Evolutionary conservation across 164 flowering plant species (phyloP).

Genomic region (Umbellularia californica): DNA sequence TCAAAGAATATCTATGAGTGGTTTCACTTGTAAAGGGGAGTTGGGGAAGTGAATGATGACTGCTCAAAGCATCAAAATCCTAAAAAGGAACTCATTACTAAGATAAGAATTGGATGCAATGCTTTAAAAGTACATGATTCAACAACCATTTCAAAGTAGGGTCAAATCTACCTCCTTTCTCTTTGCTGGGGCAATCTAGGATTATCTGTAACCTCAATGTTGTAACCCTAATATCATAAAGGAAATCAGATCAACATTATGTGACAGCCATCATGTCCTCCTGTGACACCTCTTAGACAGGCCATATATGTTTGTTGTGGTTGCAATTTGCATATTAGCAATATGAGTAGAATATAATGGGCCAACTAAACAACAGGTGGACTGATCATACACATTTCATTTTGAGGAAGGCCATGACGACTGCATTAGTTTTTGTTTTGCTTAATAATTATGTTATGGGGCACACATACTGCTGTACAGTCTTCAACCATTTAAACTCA

Average conservation of each 20-base stretch:
- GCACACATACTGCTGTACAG: no score
- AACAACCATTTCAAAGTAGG: not conserved
- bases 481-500: no score
- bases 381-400: not conserved
- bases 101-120: slow-evolving; percentile 15
- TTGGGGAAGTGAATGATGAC: slow-evolving; percentile 1
- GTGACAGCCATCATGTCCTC: not conserved
- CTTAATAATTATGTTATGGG: no score
- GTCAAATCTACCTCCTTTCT: not conserved
- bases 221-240: not conserved
- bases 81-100: slow-evolving; percentile 4
- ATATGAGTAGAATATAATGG: no score
- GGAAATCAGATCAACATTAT: not conserved
- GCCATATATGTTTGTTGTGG: no score
- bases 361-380: no score
- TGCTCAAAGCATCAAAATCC: slow-evolving; percentile 13
- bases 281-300: not conserved
- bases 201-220: not conserved
- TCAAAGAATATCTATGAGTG: slow-evolving; percentile 19
- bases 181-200: not conserved
- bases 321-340: no score
- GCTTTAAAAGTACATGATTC: not conserved
- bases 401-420: not conserved
- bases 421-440: no score
- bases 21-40: slow-evolving; percentile 2